These are phyloP conservation scores for Diddensiella caesifluorescens DNA, from an alignment of 805 yeast species.

Conservation along the genomic window DNA sequence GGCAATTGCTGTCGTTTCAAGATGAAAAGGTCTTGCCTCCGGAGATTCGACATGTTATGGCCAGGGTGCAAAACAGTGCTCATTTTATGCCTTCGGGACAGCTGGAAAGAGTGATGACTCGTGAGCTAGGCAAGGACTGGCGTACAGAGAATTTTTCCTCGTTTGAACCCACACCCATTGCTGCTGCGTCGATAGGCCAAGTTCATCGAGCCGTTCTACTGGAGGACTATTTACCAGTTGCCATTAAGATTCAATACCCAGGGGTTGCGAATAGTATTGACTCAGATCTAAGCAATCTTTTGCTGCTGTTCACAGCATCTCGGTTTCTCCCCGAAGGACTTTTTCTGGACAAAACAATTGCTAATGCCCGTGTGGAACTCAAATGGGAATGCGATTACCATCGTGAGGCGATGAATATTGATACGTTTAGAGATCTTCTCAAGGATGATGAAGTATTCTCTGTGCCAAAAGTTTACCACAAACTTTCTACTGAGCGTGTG, in stretches of 20 bases:
- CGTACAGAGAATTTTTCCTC: slow-evolving; percentile 54
- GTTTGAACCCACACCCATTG: slow-evolving; percentile 86
- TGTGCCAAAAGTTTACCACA: slow-evolving; percentile 77
- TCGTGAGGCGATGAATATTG: slow-evolving; percentile 77
- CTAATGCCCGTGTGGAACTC: slow-evolving; percentile 85
- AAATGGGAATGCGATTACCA: slow-evolving; percentile 97
- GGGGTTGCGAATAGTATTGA: slow-evolving; percentile 93
- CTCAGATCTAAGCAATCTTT: slow-evolving; percentile 82
- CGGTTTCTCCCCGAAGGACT: slow-evolving; percentile 84
- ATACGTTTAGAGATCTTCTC: slow-evolving; percentile 58
- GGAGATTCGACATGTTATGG: slow-evolving; percentile 73
- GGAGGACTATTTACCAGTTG: slow-evolving; percentile 62
- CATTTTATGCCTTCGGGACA: slow-evolving; percentile 96
- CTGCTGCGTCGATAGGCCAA: slow-evolving; percentile 97
- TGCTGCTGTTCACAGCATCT: slow-evolving; percentile 80
- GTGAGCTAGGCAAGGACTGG: slow-evolving; percentile 80
- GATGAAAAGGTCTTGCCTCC: slow-evolving; percentile 79
- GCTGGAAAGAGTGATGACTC: slow-evolving; percentile 64
- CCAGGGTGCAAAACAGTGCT: slow-evolving; percentile 88
- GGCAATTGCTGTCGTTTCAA: slow-evolving; percentile 96
- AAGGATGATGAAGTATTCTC: slow-evolving; percentile 57
- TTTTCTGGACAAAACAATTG: slow-evolving; percentile 85
- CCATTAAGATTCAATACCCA: slow-evolving; percentile 94
- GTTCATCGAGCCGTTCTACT: slow-evolving; percentile 74
- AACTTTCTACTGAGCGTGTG: slow-evolving; percentile 73